Percentiles rank a stretch among this genome's conserved stretches.
Evolutionary conservation across 768 basidiomycete genomes (phyloP).

Genomic region (Tylopilus cervinicoccineus): DNA sequence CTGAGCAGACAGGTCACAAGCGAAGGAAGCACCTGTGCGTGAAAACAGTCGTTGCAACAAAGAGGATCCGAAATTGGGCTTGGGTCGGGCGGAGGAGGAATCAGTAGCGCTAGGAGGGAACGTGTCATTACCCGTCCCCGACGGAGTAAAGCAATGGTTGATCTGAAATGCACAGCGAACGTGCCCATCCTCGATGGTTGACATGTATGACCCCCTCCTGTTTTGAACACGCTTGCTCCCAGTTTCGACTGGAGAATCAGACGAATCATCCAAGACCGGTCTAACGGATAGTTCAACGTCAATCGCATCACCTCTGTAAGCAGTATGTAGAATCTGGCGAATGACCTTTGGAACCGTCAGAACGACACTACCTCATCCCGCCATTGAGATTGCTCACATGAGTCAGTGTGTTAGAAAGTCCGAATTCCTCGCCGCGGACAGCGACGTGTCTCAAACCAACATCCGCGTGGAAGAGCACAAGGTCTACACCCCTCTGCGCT

Average conservation of each 20-base stretch:
- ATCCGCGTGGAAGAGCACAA: constrained; percentile 89
- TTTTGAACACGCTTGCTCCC: constrained; percentile 22
- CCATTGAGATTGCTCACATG: constrained; percentile 58
- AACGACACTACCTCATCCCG: constrained; percentile 1
- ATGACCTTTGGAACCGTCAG: constrained; percentile 53
- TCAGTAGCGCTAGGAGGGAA: constrained; percentile 9
- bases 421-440: constrained; percentile 83
- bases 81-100: constrained; percentile 24
- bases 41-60: constrained; percentile 58
- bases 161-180: constrained; percentile 57
- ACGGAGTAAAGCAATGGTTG: constrained; percentile 41
- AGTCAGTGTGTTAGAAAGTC: constrained; percentile 72
- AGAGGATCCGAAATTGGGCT: constrained; percentile 44
- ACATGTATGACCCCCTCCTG: constrained; percentile 25
- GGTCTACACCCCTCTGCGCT: constrained; percentile 79
- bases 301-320: constrained; percentile 74
- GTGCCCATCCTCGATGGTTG: constrained; percentile 32
- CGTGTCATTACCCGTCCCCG: constrained; percentile 15
- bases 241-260: constrained; percentile 23
- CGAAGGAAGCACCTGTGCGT: constrained; percentile 50
- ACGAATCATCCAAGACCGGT: constrained; percentile 23
- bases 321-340: constrained; percentile 72
- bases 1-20: constrained; percentile 39
- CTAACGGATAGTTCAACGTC: constrained; percentile 75
- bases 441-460: constrained; percentile 83